Conservation (phyloP, 2,329 filamentous ascomycete genomes). For the Balansia obtecta region DNA sequence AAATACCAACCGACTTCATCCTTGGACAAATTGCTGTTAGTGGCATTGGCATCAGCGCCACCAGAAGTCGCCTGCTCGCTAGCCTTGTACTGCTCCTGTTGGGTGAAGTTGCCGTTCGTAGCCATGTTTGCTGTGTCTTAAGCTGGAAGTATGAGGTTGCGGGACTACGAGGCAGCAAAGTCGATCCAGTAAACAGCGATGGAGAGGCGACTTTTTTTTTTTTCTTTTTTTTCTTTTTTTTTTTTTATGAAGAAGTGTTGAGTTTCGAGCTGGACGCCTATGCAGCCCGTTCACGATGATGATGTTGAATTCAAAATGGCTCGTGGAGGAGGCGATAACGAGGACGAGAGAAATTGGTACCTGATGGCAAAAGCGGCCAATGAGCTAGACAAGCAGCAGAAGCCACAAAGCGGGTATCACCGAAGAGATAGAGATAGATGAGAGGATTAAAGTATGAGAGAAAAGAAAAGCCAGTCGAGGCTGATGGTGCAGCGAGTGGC, state of each 20-base stretch:
- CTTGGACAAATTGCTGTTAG: constrained; percentile 49
- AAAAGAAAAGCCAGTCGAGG: constrained; percentile 6
- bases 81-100: constrained; percentile 30
- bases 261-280: neutral
- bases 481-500: constrained; percentile 3
- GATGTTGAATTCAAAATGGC: neutral
- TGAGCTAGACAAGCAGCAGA: neutral
- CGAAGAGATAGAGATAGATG: constrained; percentile 4
- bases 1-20: constrained; percentile 99
- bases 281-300: neutral
- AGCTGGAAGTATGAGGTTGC: constrained; percentile 5
- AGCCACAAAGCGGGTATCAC: constrained; percentile 2
- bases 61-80: constrained; percentile 25
- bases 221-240: no score
- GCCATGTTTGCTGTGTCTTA: constrained; percentile 30
- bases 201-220: neutral
- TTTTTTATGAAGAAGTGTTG: neutral
- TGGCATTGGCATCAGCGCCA: constrained; percentile 21
- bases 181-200: constrained; percentile 1
- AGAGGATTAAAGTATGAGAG: constrained; percentile 4
- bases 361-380: constrained; percentile 8
- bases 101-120: constrained; percentile 42
- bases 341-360: constrained; percentile 5
- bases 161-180: neutral
- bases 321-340: neutral